Evolutionary conservation across 2,329 filamentous ascomycete species (phyloP).

Genomic region (Colletotrichum truncatum): DNA sequence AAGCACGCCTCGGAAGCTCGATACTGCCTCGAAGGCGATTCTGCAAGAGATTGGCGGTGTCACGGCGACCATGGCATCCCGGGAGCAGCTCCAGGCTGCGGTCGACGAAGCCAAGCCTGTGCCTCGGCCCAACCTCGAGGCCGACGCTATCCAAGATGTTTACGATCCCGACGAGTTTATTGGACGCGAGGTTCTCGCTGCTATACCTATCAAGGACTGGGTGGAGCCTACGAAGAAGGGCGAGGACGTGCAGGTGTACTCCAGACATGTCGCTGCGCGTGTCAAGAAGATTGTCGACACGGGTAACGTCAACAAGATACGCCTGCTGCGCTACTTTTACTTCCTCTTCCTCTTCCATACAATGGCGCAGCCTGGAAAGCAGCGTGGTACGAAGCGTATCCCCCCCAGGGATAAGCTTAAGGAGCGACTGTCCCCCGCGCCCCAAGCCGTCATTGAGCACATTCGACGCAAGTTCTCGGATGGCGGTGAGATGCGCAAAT

Average conservation of each 20-base stretch:
- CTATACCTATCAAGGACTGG: constrained; percentile 79
- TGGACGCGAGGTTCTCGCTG: constrained; percentile 71
- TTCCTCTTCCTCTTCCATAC: constrained; percentile 65
- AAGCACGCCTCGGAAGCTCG: constrained; percentile 57
- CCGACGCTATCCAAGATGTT: constrained; percentile 75
- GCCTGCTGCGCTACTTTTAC: constrained; percentile 68
- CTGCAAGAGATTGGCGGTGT: constrained; percentile 70
- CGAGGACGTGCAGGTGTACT: constrained; percentile 64
- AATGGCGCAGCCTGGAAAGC: constrained; percentile 53
- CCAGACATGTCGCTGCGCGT: constrained; percentile 72
- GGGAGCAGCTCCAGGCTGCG: constrained; percentile 70
- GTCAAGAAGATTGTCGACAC: constrained; percentile 54
- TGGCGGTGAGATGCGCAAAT: constrained; percentile 72
- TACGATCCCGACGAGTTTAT: constrained; percentile 76
- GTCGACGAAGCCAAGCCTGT: constrained; percentile 77
- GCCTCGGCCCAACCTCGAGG: constrained; percentile 74
- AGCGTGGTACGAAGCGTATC: constrained; percentile 59
- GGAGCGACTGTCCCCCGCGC: constrained; percentile 64
- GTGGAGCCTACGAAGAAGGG: constrained; percentile 70
- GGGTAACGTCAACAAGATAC: constrained; percentile 62
- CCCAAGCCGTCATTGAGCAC: constrained; percentile 70
- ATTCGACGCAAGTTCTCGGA: constrained; percentile 77
- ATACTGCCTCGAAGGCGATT: constrained; percentile 66
- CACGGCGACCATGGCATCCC: constrained; percentile 72
- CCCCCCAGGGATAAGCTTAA: constrained; percentile 70